Evolutionary conservation across 2,329 filamentous ascomycete genomes (phyloP), one percentile per base, ranked within the genome.

Genomic region (Hypoxylon sp.): DNA sequence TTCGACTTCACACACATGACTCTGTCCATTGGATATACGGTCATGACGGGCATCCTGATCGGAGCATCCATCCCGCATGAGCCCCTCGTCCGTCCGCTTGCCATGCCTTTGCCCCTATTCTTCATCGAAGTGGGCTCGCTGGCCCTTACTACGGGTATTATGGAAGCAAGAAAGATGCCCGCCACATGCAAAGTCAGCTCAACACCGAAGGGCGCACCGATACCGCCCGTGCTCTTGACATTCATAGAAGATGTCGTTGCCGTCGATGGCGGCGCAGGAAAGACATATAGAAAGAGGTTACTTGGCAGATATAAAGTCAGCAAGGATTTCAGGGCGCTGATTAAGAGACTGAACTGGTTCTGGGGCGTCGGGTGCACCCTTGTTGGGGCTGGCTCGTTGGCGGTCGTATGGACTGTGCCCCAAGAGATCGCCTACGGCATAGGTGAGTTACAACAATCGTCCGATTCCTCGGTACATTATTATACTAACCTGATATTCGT

Each of bases 171-270:
- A 25, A 66, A 74, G 17, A 72, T 77, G 75, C 79, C 77, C 14
- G 85, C 89, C 0, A 89, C 88, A 0, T 90, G 89, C 74, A 86
- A 88, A 50, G 88, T 91, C 68, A 90, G 88, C 59, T 91, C 89
- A 1, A 88, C 88, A 0, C 84, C 84, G 0, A 90, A 89, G 74
- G 89, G 89, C 17, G 84, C 83, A 14, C 80, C 82, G 76, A 86
- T 91, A 64, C 84, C 86, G 2, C 90, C 90, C 0, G 85, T 88
- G 2, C 83, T 87, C 1, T 90, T 90, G 72, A 90, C 90, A 55
- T 83, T 92, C 31, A 86, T 91, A 27, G 90, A 92, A 78, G 90
- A 92, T 73, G 84, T 91, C 25, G 85, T 91, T 13, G 89, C 88
- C 3, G 90, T 92, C 44, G 90, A 92, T 74, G 90, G 88, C 20